These are phyloP conservation scores for Terfezia boudieri DNA, from an alignment of 495 filamentous ascomycete genomes.

Conservation along the genomic window DNA sequence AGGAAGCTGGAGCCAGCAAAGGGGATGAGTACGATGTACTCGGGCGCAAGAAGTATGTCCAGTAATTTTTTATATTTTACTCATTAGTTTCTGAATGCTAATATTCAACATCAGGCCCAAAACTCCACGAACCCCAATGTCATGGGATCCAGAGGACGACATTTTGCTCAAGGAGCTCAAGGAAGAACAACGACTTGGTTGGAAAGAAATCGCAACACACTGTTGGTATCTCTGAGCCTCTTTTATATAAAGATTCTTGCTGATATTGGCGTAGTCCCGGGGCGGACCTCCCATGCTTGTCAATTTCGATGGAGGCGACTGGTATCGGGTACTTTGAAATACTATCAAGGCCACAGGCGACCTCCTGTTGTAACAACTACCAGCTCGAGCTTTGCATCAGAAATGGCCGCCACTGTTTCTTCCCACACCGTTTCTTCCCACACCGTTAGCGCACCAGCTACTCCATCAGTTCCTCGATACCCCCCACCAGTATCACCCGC, in stretches of 20 bases:
- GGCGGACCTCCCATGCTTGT: constrained; percentile 18
- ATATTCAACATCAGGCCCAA: constrained; percentile 11
- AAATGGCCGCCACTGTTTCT: constrained; percentile 17
- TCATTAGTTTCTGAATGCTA: constrained; percentile 2
- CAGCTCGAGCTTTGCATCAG: constrained; percentile 16
- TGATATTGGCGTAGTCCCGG: constrained; percentile 4
- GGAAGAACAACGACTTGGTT: constrained; percentile 19
- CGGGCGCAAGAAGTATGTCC: constrained; percentile 17
- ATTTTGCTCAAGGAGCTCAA: constrained; percentile 18
- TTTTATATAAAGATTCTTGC: constrained; percentile 1
- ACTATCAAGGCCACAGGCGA: constrained; percentile 19
- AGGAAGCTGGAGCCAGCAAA: not conserved
- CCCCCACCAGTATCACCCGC: not conserved
- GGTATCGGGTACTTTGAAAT: constrained; percentile 19
- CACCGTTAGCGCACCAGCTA: not conserved
- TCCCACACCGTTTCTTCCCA: not conserved
- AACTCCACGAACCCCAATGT: constrained; percentile 19
- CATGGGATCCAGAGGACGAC: constrained; percentile 20
- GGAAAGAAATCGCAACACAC: constrained; percentile 20
- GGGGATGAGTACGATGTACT: constrained; percentile 19
- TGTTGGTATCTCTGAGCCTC: constrained; percentile 1
- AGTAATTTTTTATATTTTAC: not conserved
- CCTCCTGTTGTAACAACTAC: constrained; percentile 19
- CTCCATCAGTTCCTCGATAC: not conserved
- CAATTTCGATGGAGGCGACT: constrained; percentile 20